These are phyloP conservation scores for Asterophora parasitica DNA, from an alignment of 768 basidiomycete genomes.

Conservation along the genomic window DNA sequence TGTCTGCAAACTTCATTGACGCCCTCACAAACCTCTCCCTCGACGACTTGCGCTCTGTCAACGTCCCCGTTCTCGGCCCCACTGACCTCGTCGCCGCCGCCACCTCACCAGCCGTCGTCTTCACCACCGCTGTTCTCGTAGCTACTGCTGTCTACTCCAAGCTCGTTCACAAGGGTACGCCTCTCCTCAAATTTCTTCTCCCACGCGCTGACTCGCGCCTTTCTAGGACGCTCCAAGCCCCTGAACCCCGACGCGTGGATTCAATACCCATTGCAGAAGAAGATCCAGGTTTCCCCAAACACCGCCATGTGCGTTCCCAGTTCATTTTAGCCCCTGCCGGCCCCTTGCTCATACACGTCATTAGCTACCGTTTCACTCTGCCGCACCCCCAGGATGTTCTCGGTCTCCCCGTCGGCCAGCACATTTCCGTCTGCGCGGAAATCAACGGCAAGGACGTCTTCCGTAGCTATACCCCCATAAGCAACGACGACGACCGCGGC, in stretches of 20 bases:
- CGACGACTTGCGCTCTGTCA: constrained; percentile 26
- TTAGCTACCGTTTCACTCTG: constrained; percentile 88
- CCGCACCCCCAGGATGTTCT: constrained; percentile 72
- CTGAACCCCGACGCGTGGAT: constrained; percentile 77
- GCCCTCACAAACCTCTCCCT: constrained; percentile 22
- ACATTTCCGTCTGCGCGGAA: constrained; percentile 87
- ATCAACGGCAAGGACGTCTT: constrained; percentile 88
- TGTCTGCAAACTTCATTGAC: constrained; percentile 13
- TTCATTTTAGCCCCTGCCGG: neutral
- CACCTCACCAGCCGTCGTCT: constrained; percentile 42
- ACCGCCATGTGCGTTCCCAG: constrained; percentile 74
- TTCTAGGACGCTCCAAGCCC: constrained; percentile 54
- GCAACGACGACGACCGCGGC: constrained; percentile 87
- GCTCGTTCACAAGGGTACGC: constrained; percentile 40
- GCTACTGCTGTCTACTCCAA: constrained; percentile 51
- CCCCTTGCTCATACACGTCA: constrained; percentile 1
- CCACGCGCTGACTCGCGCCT: constrained; percentile 13
- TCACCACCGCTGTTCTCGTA: constrained; percentile 47
- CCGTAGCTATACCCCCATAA: constrained; percentile 94
- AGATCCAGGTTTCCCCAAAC: constrained; percentile 86
- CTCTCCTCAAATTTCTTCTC: constrained; percentile 9
- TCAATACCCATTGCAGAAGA: constrained; percentile 75
- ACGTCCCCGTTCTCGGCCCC: constrained; percentile 32
- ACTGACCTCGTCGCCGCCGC: constrained; percentile 34
- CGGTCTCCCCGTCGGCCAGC: constrained; percentile 94